These are phyloP conservation scores for Zygotorulaspora mrakii DNA, from an alignment of 1,139 yeast genomes.

Conservation along the genomic window DNA sequence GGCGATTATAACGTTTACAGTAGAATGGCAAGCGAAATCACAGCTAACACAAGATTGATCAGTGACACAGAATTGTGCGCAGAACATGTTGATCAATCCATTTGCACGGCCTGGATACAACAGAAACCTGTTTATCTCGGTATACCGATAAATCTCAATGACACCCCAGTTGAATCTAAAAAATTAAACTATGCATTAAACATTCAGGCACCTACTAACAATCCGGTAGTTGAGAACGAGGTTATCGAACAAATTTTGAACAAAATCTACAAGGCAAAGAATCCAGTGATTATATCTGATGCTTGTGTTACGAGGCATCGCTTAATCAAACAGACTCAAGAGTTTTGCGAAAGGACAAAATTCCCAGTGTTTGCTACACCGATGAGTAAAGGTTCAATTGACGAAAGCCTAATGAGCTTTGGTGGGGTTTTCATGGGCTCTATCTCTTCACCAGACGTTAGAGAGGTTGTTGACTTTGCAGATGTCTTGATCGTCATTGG, in stretches of 20 bases:
- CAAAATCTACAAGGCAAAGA: constrained; percentile 50
- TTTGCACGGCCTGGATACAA: constrained; percentile 59
- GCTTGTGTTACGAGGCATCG: constrained; percentile 80
- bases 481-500: constrained; percentile 77
- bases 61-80: constrained; percentile 60
- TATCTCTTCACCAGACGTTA: constrained; percentile 69
- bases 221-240: constrained; percentile 62
- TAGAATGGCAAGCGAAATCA: constrained; percentile 64
- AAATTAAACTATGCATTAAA: constrained; percentile 58
- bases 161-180: constrained; percentile 50
- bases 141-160: constrained; percentile 74
- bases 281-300: constrained; percentile 74
- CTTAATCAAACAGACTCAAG: constrained; percentile 53
- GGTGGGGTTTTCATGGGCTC: constrained; percentile 86
- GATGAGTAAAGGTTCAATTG: constrained; percentile 80
- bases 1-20: constrained; percentile 77
- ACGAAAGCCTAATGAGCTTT: constrained; percentile 65
- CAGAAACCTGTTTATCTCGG: constrained; percentile 84
- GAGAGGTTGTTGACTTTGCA: constrained; percentile 68
- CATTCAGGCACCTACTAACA: constrained; percentile 53
- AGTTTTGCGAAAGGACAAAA: constrained; percentile 61
- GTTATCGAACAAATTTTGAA: constrained; percentile 55
- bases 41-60: constrained; percentile 57
- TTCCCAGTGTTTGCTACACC: constrained; percentile 86
- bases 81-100: constrained; percentile 62